Evolutionary conservation across 2,329 filamentous ascomycete species (phyloP), one percentile per base, ranked within the genome.

Genomic region (Mycosphaerella arachidis): DNA sequence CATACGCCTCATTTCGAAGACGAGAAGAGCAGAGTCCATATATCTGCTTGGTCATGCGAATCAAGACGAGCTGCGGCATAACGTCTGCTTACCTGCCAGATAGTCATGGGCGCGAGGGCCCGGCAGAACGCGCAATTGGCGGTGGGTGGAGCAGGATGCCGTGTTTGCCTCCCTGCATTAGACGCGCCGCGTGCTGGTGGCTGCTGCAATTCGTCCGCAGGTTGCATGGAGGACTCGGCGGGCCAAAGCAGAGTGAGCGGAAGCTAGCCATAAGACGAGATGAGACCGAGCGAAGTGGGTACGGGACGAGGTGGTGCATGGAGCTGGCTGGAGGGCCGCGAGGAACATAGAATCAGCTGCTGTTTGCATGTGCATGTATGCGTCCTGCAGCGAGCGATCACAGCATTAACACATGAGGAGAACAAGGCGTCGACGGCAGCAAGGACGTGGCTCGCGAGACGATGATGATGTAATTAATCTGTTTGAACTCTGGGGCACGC

Each of bases 381-480:
- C 46, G 29, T 30, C 20, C 20, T 50, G 46, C 53, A 18, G 53
- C 20, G 24, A 6, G 37, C 37, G 53, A 31, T 35, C 37, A 55
- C 53, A 45, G 53, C 53, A 30, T 40, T 37, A 53, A 31, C 33
- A 12, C 53, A 30, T 40, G 24, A 53, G 16, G 35, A 12, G 4
- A 18, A 53, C 13, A 53, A 27, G 46, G 46, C 46, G 29, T 27
- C 46, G 18, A 20, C 52, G 29, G 46, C 46, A 45, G 31, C 18
- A 31, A 52, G 55, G 52, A 57, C 55, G 48, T 52, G 55, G 55
- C 56, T 20, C 48, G 35, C 45, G 20, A 13, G 33, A 18, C 3
- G 53, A 29, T 27, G 48, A 20, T 37, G 30, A 53, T 53, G 51
- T 52, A 29, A 52, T 8, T 12, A 29, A n/a, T 37, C 8, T 10